Evolutionary conservation across 768 basidiomycete species (phyloP).

Genomic region (Russula vinacea): DNA sequence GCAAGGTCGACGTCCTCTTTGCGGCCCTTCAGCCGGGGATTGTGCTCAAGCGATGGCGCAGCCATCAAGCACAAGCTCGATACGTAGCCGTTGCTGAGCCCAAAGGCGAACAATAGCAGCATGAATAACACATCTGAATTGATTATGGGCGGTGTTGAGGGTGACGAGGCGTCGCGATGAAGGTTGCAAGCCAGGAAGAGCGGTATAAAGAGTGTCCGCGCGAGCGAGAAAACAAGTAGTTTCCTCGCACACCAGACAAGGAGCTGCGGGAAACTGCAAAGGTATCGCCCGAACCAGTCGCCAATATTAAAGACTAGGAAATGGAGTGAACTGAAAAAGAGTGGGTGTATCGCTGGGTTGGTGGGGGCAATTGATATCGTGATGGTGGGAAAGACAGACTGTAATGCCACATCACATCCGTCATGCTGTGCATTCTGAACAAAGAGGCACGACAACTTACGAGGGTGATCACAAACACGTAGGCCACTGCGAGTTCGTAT

Average conservation of each 20-base stretch:
- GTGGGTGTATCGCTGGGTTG: conserved; percentile 63
- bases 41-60: conserved; percentile 77
- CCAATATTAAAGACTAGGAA: conserved; percentile 75
- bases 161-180: conserved; percentile 42
- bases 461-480: conserved; percentile 75
- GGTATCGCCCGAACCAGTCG: conserved; percentile 66
- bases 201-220: conserved; percentile 80
- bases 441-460: conserved; percentile 43
- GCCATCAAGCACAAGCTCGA: conserved; percentile 78
- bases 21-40: conserved; percentile 63
- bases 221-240: conserved; percentile 59
- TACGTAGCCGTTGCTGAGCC: conserved; percentile 78
- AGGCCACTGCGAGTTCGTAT: conserved; percentile 71
- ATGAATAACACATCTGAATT: conserved; percentile 76
- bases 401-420: conserved; percentile 22
- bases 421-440: neutral
- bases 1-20: conserved; percentile 81
- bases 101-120: conserved; percentile 67
- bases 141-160: conserved; percentile 44
- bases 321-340: conserved; percentile 78
- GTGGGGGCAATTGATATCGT: conserved; percentile 72
- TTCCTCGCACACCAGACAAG: conserved; percentile 65
- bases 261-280: conserved; percentile 62
- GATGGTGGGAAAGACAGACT: conserved; percentile 88
- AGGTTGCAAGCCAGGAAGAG: conserved; percentile 88